These are phyloP conservation scores for Candida orba DNA, from an alignment of 805 yeast genomes.

Conservation along the genomic window DNA sequence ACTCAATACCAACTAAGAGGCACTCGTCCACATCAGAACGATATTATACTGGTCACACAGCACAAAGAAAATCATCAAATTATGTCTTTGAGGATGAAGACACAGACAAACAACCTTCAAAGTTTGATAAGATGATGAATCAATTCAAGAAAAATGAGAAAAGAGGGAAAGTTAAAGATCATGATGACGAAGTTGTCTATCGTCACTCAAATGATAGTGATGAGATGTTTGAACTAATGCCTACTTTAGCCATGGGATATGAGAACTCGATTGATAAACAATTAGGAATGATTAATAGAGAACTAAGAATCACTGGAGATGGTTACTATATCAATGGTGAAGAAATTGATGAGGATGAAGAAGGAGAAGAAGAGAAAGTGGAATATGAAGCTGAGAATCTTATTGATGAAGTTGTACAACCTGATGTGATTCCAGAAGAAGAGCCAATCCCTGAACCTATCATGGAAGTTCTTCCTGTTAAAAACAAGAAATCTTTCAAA, in stretches of 20 bases:
- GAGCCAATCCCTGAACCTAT: too few species aligned
- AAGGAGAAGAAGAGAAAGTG: background rate
- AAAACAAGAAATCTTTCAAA: too few species aligned
- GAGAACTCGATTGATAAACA: conserved; percentile 18
- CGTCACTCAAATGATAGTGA: conserved; percentile 13
- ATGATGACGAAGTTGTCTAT: conserved; percentile 4
- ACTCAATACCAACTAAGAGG: too few species aligned
- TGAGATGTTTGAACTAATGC: conserved; percentile 20
- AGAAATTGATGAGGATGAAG: background rate
- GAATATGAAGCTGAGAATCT: too few species aligned
- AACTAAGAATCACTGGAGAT: conserved; percentile 19
- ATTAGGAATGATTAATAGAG: conserved; percentile 12
- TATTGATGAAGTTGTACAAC: background rate
- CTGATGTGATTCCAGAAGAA: too few species aligned
- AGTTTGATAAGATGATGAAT: background rate
- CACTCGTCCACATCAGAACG: background rate
- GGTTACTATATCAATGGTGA: conserved; percentile 16
- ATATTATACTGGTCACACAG: background rate
- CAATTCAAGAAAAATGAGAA: background rate
- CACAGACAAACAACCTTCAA: background rate
- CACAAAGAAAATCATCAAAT: background rate
- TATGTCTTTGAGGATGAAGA: background rate
- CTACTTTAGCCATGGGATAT: conserved; percentile 23
- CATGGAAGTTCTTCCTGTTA: too few species aligned
- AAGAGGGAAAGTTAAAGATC: background rate